A percentile compares a stretch with the other conserved stretches of the same genome.
Conservation (phyloP, 768 basidiomycete species). For the Neoboletus subvelutipes region DNA sequence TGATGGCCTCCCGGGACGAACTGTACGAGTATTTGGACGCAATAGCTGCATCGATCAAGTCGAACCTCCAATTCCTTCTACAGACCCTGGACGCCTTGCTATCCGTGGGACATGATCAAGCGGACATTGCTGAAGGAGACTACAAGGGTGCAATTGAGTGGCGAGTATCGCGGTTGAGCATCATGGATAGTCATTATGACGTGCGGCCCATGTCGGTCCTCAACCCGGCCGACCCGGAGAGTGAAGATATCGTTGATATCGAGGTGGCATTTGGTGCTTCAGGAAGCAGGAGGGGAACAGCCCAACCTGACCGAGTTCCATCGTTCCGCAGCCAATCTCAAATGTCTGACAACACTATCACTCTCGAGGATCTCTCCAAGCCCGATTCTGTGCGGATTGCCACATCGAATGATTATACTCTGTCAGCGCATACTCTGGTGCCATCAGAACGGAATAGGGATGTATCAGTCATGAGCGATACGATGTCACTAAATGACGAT, state of each 20-base stretch:
- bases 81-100: conserved; percentile 63
- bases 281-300: conserved; percentile 31
- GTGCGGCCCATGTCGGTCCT: conserved; percentile 41
- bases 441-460: conserved; percentile 23
- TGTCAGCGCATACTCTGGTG: conserved; percentile 27
- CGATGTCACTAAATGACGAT: conserved; percentile 21
- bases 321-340: conserved; percentile 35
- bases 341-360: conserved; percentile 36
- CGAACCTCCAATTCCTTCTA: conserved; percentile 55
- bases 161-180: conserved; percentile 70
- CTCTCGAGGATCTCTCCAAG: conserved; percentile 28
- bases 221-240: conserved; percentile 40
- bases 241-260: conserved; percentile 58
- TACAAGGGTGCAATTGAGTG: conserved; percentile 77
- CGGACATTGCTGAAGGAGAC: conserved; percentile 63
- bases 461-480: conserved; percentile 19
- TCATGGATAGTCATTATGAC: conserved; percentile 51
- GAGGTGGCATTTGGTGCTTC: conserved; percentile 48
- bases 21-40: conserved; percentile 47
- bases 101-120: conserved; percentile 67
- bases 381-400: conserved; percentile 19
- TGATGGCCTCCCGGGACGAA: conserved; percentile 11
- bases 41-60: conserved; percentile 49
- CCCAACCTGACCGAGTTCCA: conserved; percentile 25
- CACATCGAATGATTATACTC: conserved; percentile 24